Conservation (phyloP, 306 rosid genomes). For the Castanea mollissima region DNA sequence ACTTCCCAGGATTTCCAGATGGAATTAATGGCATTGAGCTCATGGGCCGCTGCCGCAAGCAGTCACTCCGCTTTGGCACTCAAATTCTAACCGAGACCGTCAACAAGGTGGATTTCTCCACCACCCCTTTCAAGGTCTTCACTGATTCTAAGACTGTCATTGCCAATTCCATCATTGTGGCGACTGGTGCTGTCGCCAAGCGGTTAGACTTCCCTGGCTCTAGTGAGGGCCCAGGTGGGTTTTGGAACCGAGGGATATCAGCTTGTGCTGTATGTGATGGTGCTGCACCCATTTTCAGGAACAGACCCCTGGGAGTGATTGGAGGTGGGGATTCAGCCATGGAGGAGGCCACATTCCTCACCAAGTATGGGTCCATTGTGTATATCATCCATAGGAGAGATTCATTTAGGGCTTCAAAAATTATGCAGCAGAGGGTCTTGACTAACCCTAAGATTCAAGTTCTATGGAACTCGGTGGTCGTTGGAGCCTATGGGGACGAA, state of each 20-base stretch:
- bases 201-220: slow-evolving; percentile 58
- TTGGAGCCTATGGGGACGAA: slow-evolving; percentile 51
- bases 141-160: slow-evolving; percentile 47
- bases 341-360: slow-evolving; percentile 85
- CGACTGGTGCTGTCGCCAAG: slow-evolving; percentile 87
- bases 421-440: slow-evolving; percentile 69
- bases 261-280: slow-evolving; percentile 92
- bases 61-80: slow-evolving; percentile 75
- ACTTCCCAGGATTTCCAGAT: slow-evolving; percentile 78
- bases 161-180: slow-evolving; percentile 62
- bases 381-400: slow-evolving; percentile 75
- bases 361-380: slow-evolving; percentile 75
- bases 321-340: slow-evolving; percentile 91
- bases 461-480: slow-evolving; percentile 69
- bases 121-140: slow-evolving; percentile 57
- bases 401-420: slow-evolving; percentile 72
- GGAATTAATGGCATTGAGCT: slow-evolving; percentile 74
- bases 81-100: slow-evolving; percentile 75
- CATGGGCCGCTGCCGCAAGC: slow-evolving; percentile 66
- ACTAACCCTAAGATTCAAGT: slow-evolving; percentile 65
- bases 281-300: slow-evolving; percentile 73
- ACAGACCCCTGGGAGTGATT: slow-evolving; percentile 68
- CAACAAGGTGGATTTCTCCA: slow-evolving; percentile 61
- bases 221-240: slow-evolving; percentile 54
- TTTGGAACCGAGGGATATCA: slow-evolving; percentile 84